phyloP scores from a whole-genome alignment of 257 asterid species.

The Lantana camara region DNA sequence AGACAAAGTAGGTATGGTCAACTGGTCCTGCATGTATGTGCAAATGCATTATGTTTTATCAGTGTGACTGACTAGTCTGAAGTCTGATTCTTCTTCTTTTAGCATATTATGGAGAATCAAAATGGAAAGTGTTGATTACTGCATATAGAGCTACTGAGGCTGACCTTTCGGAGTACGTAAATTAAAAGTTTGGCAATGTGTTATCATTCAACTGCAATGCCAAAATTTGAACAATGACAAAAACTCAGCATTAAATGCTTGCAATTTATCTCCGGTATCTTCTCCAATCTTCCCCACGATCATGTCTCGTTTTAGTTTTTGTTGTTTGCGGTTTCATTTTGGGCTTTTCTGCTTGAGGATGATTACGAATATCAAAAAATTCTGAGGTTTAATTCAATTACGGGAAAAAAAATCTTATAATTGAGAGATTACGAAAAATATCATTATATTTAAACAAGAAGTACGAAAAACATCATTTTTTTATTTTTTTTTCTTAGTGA shows the following conservation, averaged over 20 bases:
- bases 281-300: slow-evolving; percentile 14
- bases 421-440: too few species aligned
- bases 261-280: slow-evolving; percentile 11
- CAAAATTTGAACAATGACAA: slow-evolving; percentile 21
- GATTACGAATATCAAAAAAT: too few species aligned
- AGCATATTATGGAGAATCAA: slow-evolving; percentile 14
- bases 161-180: slow-evolving; percentile 1
- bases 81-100: not conserved
- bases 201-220: slow-evolving; percentile 24
- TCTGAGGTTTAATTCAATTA: too few species aligned
- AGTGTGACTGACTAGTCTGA: too few species aligned
- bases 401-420: too few species aligned
- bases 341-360: not conserved
- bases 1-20: slow-evolving; percentile 17
- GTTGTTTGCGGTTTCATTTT: not conserved
- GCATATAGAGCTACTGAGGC: slow-evolving; percentile 2
- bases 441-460: too few species aligned
- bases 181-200: slow-evolving; percentile 13
- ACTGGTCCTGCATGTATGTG: not conserved
- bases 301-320: slow-evolving; percentile 8
- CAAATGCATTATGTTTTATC: too few species aligned
- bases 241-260: slow-evolving; percentile 7
- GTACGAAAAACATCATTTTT: too few species aligned
- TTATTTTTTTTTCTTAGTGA: too few species aligned
- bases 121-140: slow-evolving; percentile 14